phyloP scores from a whole-genome alignment of 305 asterid genomes.

The Ruellia speciosa region DNA sequence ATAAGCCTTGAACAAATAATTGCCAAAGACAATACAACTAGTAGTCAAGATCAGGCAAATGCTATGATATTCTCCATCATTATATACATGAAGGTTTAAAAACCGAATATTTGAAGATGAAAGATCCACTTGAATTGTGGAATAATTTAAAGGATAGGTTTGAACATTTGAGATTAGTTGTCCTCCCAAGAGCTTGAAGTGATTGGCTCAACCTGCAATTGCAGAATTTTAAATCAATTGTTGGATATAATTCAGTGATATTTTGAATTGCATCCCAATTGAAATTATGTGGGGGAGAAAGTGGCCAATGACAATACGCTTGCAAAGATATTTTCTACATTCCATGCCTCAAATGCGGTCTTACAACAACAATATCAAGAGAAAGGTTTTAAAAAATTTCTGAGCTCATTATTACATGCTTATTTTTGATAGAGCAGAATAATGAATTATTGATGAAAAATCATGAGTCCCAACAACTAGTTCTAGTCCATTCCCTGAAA shows the following conservation, averaged over 20 bases:
- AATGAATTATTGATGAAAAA: conserved; percentile 2
- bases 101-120: not conserved
- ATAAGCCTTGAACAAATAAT: too few species aligned
- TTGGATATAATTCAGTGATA: not conserved
- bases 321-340: not conserved
- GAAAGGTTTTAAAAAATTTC: not conserved
- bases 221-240: not conserved
- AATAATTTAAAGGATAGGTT: not conserved
- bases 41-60: too few species aligned
- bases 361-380: not conserved
- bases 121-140: not conserved
- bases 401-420: not conserved
- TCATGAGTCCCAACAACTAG: not conserved
- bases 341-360: not conserved
- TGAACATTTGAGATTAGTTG: not conserved
- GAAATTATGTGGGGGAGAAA: not conserved
- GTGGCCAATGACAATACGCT: not conserved
- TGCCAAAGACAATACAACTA: too few species aligned
- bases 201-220: not conserved
- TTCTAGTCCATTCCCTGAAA: too few species aligned
- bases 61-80: not conserved
- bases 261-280: not conserved
- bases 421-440: not conserved
- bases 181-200: not conserved
- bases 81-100: not conserved